These are phyloP conservation scores for Mycena polygramma DNA, from an alignment of 768 basidiomycete species.

Conservation along the genomic window DNA sequence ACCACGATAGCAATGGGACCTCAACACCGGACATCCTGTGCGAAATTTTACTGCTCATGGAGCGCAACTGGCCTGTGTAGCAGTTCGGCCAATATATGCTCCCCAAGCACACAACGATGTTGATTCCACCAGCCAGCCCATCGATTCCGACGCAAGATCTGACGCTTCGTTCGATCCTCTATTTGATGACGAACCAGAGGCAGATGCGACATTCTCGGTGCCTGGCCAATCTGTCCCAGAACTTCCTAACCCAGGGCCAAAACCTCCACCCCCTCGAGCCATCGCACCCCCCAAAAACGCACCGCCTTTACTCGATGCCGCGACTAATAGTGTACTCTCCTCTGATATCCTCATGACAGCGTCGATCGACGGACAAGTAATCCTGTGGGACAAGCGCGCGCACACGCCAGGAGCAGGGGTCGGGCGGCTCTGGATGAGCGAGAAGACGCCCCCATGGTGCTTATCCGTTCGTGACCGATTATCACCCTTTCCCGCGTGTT, in stretches of 20 bases:
- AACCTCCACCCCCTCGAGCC: slow-evolving; percentile 42
- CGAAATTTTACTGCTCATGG: slow-evolving; percentile 86
- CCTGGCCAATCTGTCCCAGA: not conserved
- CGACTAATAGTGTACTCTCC: slow-evolving; percentile 75
- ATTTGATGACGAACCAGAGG: slow-evolving; percentile 87
- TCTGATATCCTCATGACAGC: slow-evolving; percentile 90
- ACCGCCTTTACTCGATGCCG: slow-evolving; percentile 77
- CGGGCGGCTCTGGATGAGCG: slow-evolving; percentile 89
- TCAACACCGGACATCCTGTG: slow-evolving; percentile 87
- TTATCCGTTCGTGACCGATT: slow-evolving; percentile 75
- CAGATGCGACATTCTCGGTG: slow-evolving; percentile 7
- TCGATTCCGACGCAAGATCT: slow-evolving; percentile 75
- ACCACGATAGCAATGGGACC: slow-evolving; percentile 92
- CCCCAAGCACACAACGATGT: slow-evolving; percentile 24
- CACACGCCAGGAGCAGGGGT: slow-evolving; percentile 76
- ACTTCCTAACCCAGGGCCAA: not conserved
- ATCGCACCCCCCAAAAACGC: slow-evolving; percentile 79
- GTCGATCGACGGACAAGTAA: slow-evolving; percentile 91
- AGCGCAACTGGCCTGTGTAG: slow-evolving; percentile 86
- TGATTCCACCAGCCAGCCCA: slow-evolving; percentile 36
- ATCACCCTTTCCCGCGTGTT: slow-evolving; percentile 31
- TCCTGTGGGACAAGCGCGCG: slow-evolving; percentile 90
- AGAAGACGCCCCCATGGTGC: slow-evolving; percentile 96
- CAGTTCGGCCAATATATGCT: slow-evolving; percentile 66
- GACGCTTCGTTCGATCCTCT: slow-evolving; percentile 89